Conservation (phyloP, 345 rosid species). For the Gynandropsis gynandra region DNA sequence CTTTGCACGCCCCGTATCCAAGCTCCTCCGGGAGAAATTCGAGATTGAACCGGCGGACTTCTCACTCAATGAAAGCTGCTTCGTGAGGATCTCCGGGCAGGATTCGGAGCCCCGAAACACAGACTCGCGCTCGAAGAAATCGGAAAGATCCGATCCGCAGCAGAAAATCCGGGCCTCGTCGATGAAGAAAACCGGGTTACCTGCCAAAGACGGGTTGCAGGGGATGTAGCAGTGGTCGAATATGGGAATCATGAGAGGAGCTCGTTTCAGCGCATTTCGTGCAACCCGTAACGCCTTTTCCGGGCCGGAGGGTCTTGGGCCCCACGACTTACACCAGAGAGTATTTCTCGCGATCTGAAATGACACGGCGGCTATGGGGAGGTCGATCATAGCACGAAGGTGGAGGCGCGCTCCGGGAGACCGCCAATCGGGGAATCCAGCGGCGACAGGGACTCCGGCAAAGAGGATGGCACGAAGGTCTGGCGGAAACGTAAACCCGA, state of each 20-base stretch:
- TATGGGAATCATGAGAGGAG: slow-evolving; percentile 84
- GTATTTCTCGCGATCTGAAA: slow-evolving; percentile 84
- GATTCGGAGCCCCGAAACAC: slow-evolving; percentile 45
- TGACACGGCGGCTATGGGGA: slow-evolving; percentile 84
- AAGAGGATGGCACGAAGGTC: slow-evolving; percentile 83
- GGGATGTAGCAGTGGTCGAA: slow-evolving; percentile 93
- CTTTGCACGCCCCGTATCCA: slow-evolving; percentile 43
- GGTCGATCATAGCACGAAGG: slow-evolving; percentile 74
- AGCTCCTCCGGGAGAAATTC: slow-evolving; percentile 51
- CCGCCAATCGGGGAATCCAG: slow-evolving; percentile 97
- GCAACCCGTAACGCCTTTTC: slow-evolving; percentile 80
- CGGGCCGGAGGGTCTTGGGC: slow-evolving; percentile 73
- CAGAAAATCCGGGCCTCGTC: slow-evolving; percentile 86
- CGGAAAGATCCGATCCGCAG: slow-evolving; percentile 91
- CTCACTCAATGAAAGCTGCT: slow-evolving; percentile 61
- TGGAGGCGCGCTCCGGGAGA: slow-evolving; percentile 66
- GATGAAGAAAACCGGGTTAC: slow-evolving; percentile 90
- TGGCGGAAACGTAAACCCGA: slow-evolving; percentile 87
- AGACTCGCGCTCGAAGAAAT: slow-evolving; percentile 79
- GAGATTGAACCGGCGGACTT: slow-evolving; percentile 47
- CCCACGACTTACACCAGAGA: slow-evolving; percentile 92
- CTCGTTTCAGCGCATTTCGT: slow-evolving; percentile 74
- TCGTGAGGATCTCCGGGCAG: slow-evolving; percentile 39
- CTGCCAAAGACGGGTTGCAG: slow-evolving; percentile 76
- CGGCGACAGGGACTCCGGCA: slow-evolving; percentile 79